Percentiles rank a stretch among this genome's conserved stretches.
Evolutionary conservation across 2,329 filamentous ascomycete species (phyloP).

Genomic region (Diaporthe eres): DNA sequence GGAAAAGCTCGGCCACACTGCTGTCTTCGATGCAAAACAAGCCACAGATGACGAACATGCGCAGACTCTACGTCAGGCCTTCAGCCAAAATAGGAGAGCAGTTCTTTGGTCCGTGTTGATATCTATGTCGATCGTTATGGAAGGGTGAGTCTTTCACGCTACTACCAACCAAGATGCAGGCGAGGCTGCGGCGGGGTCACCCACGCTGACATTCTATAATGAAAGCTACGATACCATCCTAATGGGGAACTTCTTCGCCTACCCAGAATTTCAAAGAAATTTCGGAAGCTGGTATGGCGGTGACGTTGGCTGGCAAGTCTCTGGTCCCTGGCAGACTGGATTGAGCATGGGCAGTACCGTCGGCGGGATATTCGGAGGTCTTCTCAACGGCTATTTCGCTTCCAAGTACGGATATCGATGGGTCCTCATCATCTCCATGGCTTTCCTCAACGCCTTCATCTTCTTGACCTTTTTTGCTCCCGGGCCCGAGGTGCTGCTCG

Average conservation of each 20-base stretch:
- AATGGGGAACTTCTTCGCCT: slow-evolving; percentile 44
- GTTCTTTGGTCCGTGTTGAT: slow-evolving; percentile 11
- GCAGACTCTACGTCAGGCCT: slow-evolving; percentile 44
- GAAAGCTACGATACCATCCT: slow-evolving; percentile 46
- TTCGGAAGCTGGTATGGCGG: slow-evolving; percentile 50
- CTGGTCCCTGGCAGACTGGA: slow-evolving; percentile 65
- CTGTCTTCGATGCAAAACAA: slow-evolving; percentile 55
- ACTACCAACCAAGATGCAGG: neutral
- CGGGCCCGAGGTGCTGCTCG: slow-evolving; percentile 54
- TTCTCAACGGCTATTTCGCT: slow-evolving; percentile 62
- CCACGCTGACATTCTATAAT: slow-evolving; percentile 43
- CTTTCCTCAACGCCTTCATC: slow-evolving; percentile 57
- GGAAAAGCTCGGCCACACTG: slow-evolving; percentile 41
- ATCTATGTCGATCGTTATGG: slow-evolving; percentile 24
- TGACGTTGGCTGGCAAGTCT: slow-evolving; percentile 55
- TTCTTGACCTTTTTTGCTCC: slow-evolving; percentile 62
- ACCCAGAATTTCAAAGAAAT: slow-evolving; percentile 45
- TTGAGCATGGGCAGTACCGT: slow-evolving; percentile 55
- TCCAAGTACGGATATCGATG: slow-evolving; percentile 59
- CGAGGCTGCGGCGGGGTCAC: neutral
- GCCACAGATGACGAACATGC: slow-evolving; percentile 50
- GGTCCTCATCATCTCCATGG: slow-evolving; percentile 59
- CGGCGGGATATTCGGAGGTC: slow-evolving; percentile 64
- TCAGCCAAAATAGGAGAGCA: slow-evolving; percentile 23
- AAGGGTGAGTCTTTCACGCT: slow-evolving; percentile 6